These are phyloP conservation scores for Ceratocystiopsis sp. DNA, from an alignment of 2,329 filamentous ascomycete genomes.

Conservation along the genomic window DNA sequence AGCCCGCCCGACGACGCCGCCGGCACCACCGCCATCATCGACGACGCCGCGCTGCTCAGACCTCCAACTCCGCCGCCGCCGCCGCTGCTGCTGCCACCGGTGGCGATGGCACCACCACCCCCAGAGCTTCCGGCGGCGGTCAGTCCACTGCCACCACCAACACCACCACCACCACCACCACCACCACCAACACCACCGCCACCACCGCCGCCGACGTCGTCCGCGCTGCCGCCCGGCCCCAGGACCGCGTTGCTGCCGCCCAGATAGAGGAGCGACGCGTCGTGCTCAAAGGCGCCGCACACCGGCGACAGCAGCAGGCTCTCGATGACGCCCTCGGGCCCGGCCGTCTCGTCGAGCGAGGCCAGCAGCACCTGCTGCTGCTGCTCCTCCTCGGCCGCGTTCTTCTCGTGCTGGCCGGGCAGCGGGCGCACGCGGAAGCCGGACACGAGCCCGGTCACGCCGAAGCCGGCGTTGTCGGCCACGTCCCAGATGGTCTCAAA, in stretches of 20 bases:
- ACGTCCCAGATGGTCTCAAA: slow-evolving; percentile 95
- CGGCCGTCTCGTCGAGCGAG: slow-evolving; percentile 31
- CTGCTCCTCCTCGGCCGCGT: slow-evolving; percentile 16
- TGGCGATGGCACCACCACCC: slow-evolving; percentile 20
- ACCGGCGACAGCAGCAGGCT: slow-evolving; percentile 49
- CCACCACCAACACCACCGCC: slow-evolving; percentile 14
- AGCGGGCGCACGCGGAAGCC: slow-evolving; percentile 58
- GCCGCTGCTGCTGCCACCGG: background rate
- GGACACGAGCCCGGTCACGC: slow-evolving; percentile 69
- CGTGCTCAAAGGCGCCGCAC: slow-evolving; percentile 73
- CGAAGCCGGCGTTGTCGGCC: slow-evolving; percentile 86
- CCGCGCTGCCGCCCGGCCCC: slow-evolving; percentile 24
- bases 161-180: too few relatives aligned
- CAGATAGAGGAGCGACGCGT: slow-evolving; percentile 67
- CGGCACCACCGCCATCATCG: slow-evolving; percentile 8
- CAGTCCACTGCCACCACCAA: slow-evolving; percentile 11
- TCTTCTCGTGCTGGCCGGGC: slow-evolving; percentile 46
- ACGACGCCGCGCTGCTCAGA: background rate
- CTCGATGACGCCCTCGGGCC: slow-evolving; percentile 49
- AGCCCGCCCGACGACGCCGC: too few relatives aligned
- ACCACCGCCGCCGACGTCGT: background rate
- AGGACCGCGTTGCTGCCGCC: slow-evolving; percentile 25
- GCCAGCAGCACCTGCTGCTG: slow-evolving; percentile 13
- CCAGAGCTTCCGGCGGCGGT: slow-evolving; percentile 23
- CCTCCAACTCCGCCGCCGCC: background rate